These are phyloP conservation scores for Cytospora piceicola DNA, from an alignment of 2,329 filamentous ascomycete genomes.

Conservation along the genomic window DNA sequence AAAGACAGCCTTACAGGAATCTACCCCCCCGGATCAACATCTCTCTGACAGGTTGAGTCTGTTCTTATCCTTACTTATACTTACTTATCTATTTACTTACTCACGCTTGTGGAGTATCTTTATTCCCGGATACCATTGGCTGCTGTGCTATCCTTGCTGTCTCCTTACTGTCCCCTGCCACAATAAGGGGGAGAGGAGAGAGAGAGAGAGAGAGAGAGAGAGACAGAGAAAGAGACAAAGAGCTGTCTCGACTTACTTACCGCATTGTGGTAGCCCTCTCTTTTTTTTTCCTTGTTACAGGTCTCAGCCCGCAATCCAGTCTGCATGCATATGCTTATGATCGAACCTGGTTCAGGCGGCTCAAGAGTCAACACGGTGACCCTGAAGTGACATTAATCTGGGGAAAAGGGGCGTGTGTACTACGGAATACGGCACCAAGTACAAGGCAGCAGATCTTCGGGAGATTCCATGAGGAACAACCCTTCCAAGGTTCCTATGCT, in stretches of 20 bases:
- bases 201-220: too few species aligned
- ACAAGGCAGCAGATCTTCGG: not conserved
- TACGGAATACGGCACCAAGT: not conserved
- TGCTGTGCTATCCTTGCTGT: not conserved
- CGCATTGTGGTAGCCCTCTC: conserved; percentile 1
- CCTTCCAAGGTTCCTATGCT: not conserved
- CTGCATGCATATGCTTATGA: conserved; percentile 1
- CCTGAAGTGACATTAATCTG: conserved; percentile 2
- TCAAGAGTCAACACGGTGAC: not conserved
- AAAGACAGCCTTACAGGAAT: not conserved
- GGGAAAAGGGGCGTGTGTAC: not conserved
- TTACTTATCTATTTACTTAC: not conserved
- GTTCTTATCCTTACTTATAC: not conserved
- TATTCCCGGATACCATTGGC: not conserved
- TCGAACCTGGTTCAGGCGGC: not conserved
- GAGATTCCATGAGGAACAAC: not conserved
- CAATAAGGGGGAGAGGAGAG: not conserved
- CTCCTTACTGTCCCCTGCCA: not conserved
- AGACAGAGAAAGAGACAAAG: not conserved
- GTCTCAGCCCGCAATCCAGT: not conserved
- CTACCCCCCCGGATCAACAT: not conserved
- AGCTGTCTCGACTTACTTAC: not conserved
- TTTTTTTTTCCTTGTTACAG: not conserved
- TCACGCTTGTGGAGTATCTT: too few species aligned
- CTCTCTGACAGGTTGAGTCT: not conserved